A percentile compares a stretch with the other conserved stretches of the same genome.
These are phyloP conservation scores for Domatiomyces globalis DNA, from an alignment of 2,329 filamentous ascomycete species.

Conservation along the genomic window DNA sequence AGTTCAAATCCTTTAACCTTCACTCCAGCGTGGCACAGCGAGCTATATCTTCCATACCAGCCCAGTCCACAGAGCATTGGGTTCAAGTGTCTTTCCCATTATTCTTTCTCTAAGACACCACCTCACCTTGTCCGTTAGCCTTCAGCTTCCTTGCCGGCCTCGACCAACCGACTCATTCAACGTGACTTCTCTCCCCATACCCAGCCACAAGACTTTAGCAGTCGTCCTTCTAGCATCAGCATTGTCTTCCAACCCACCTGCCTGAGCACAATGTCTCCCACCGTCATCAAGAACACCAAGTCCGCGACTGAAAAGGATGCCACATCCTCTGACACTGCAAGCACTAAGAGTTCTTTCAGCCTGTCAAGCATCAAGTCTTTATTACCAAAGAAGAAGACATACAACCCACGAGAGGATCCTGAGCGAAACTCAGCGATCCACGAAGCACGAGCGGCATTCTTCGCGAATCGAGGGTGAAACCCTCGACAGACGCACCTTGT, in stretches of 20 bases:
- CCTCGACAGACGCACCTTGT: not conserved
- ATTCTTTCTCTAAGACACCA: too few species aligned
- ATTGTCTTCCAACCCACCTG: not conserved
- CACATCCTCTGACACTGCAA: constrained; percentile 10
- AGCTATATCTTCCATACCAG: too few species aligned
- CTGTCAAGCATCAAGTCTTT: constrained; percentile 16
- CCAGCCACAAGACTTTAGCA: not conserved
- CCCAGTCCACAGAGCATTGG: too few species aligned
- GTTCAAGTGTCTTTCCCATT: too few species aligned
- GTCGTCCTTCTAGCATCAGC: not conserved
- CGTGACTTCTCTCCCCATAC: not conserved
- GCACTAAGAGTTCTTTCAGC: constrained; percentile 15
- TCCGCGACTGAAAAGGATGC: constrained; percentile 6
- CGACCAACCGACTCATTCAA: too few species aligned
- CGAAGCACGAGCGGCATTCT: constrained; percentile 11
- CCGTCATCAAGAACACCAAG: not conserved
- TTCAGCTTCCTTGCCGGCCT: too few species aligned
- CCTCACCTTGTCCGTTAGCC: too few species aligned
- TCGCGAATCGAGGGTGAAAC: constrained; percentile 5
- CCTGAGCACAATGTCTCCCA: not conserved
- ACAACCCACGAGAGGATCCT: constrained; percentile 5
- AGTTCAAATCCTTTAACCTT: too few species aligned
- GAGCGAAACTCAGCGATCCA: constrained; percentile 7
- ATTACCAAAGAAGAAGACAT: constrained; percentile 7
- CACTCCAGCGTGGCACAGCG: too few species aligned